Conservation (phyloP, 2,329 filamentous ascomycete species). For the Cladosporium colombiae region DNA sequence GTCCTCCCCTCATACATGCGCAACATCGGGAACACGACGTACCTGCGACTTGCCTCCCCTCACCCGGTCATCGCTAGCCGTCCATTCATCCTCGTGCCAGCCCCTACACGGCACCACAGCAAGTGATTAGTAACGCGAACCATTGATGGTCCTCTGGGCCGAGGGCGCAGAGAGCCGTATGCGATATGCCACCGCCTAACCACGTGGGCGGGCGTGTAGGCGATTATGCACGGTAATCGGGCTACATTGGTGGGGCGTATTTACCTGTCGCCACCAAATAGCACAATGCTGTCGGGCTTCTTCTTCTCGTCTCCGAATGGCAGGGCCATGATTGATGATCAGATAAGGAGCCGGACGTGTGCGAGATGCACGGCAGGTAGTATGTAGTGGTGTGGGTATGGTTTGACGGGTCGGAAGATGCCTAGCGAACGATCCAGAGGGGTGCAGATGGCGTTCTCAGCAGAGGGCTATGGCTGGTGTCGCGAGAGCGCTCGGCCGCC, state of each 20-base stretch:
- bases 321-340: slow-evolving; percentile 6
- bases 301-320: slow-evolving; percentile 18
- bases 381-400: background rate
- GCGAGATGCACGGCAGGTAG: background rate
- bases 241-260: slow-evolving; percentile 19
- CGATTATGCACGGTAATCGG: slow-evolving; percentile 17
- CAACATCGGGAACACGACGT: slow-evolving; percentile 21
- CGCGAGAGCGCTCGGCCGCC: background rate
- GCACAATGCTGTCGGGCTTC: slow-evolving; percentile 23
- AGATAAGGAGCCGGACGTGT: slow-evolving; percentile 3
- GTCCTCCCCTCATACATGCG: background rate
- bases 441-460: background rate
- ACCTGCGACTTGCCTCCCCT: slow-evolving; percentile 68
- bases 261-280: slow-evolving; percentile 39
- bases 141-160: background rate
- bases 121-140: slow-evolving; percentile 7
- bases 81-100: slow-evolving; percentile 65
- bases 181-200: slow-evolving; percentile 1
- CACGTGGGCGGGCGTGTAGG: slow-evolving; percentile 4
- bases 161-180: background rate
- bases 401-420: slow-evolving; percentile 3
- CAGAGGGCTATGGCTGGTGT: background rate
- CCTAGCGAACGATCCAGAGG: background rate
- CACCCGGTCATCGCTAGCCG: slow-evolving; percentile 72
- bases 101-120: slow-evolving; percentile 44